phyloP scores from a whole-genome alignment of 2,329 filamentous ascomycete genomes.

The Stachybotrys chlorohalonatus region DNA sequence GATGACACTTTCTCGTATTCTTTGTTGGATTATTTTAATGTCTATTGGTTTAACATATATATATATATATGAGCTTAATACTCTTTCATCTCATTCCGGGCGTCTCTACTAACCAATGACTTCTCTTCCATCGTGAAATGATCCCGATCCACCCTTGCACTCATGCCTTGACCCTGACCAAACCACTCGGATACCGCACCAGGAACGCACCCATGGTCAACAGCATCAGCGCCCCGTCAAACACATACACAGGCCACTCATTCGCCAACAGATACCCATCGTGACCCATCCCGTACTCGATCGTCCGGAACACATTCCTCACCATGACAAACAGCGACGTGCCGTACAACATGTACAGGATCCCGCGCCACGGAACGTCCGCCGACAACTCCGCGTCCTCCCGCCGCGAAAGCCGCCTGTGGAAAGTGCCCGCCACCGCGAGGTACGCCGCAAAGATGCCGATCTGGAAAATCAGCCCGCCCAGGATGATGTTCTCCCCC shows the following conservation, averaged over 20 bases:
- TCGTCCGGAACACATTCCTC: conserved; percentile 31
- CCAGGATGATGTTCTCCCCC: conserved; percentile 39
- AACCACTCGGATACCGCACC: conserved; percentile 8
- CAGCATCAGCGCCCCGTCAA: conserved; percentile 32
- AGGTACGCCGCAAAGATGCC: conserved; percentile 44
- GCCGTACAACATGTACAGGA: conserved; percentile 24
- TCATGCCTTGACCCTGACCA: not conserved
- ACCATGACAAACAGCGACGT: conserved; percentile 28
- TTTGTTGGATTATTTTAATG: too few species aligned
- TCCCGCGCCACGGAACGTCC: conserved; percentile 21
- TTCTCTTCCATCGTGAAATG: not conserved
- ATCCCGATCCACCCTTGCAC: not conserved
- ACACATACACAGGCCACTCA: conserved; percentile 30
- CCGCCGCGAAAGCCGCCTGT: conserved; percentile 14
- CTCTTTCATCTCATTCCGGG: too few species aligned
- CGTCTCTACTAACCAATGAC: not conserved
- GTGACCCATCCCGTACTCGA: conserved; percentile 35
- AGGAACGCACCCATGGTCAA: conserved; percentile 10
- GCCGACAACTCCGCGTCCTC: not conserved
- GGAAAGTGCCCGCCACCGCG: conserved; percentile 32
- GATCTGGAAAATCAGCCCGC: conserved; percentile 46
- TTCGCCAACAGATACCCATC: conserved; percentile 25
- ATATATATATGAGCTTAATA: too few species aligned
- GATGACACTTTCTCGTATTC: too few species aligned
- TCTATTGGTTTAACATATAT: too few species aligned